Percentiles rank a stretch among this genome's conserved stretches.
Evolutionary conservation across 306 rosid species (phyloP).

Genomic region (Herpetospermum pedunculosum): DNA sequence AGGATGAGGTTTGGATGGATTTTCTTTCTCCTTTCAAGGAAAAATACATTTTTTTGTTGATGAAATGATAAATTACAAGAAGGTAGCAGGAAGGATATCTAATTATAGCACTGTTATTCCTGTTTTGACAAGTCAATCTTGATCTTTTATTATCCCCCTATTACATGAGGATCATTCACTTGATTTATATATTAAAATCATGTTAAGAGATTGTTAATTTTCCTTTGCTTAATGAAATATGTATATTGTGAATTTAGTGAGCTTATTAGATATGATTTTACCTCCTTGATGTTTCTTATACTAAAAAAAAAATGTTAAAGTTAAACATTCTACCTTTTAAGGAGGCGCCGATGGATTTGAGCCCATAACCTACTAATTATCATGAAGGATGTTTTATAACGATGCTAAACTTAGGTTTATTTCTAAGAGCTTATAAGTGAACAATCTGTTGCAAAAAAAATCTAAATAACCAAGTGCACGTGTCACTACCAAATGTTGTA

Average conservation of each 20-base stretch:
- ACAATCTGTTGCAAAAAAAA: neutral
- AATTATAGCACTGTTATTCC: neutral
- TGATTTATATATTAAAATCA: neutral
- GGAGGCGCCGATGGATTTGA: neutral
- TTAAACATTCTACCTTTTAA: neutral
- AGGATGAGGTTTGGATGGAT: neutral
- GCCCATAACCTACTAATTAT: neutral
- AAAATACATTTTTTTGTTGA: neutral
- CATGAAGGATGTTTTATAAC: neutral
- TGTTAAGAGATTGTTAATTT: neutral
- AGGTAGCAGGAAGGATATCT: neutral
- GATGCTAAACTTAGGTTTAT: neutral
- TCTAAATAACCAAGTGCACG: neutral
- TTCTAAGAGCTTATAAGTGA: neutral
- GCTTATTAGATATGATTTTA: too few relatives aligned
- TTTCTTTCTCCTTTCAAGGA: neutral
- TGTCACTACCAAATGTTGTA: too few relatives aligned
- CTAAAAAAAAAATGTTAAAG: neutral
- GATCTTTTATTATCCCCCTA: neutral
- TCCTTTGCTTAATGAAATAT: neutral
- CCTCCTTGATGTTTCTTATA: too few relatives aligned
- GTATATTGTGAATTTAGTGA: neutral
- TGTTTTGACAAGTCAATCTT: neutral
- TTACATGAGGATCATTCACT: neutral
- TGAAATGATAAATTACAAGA: neutral